Base-by-base conservation (phyloP, 441 rosid species). In the Syzygium malaccense region DNA sequence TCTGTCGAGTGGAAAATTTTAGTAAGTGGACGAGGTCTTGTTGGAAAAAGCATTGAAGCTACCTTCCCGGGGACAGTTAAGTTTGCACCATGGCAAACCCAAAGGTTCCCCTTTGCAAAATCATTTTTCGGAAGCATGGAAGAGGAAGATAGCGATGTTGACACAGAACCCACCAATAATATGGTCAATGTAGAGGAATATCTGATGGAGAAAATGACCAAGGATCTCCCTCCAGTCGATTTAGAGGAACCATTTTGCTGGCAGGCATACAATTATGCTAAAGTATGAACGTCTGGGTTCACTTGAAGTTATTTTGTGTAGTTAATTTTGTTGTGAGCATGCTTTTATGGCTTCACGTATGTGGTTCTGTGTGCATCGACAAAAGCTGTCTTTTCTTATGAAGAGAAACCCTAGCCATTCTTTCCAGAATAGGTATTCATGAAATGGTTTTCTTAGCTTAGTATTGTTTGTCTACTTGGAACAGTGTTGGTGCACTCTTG, bases 161-260 rank as follows among this genome's bases (percentile, higher is more conserved):
- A 96, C 92, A 86, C 92, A 54, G 98, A 97, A 88, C 93, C 88
- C 90, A 57, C 94, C 90, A 95, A 92, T 92, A 96, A 92, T 91
- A 91, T 96, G 94, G 94, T 96, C 89, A 97, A 98, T 87, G 92
- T 95, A 55, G 98, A 97, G 93, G 99, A 97, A 62, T 93, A 92
- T 88, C 91, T 98, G 89, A 94, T 96, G 96, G 97, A 95, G 94
- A 95, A 97, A 93, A 98, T 97, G 96, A 95, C 90, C 92, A 95
- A 95, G 92, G 93, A 94, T 91, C 98, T 98, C 91, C 97, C 96
- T 85, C 94, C 98, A 18, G 97, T 88, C 89, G 98, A 95, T 90
- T 93, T 96, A 88, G 99, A 97, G 92, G 99, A 98, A 93, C 99
- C 99, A 8, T 96, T 96, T 90, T 96, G 98, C 92, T 98, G 99